Base-by-base conservation (phyloP, 2,329 filamentous ascomycete species). In the Alternaria brassicicola region DNA sequence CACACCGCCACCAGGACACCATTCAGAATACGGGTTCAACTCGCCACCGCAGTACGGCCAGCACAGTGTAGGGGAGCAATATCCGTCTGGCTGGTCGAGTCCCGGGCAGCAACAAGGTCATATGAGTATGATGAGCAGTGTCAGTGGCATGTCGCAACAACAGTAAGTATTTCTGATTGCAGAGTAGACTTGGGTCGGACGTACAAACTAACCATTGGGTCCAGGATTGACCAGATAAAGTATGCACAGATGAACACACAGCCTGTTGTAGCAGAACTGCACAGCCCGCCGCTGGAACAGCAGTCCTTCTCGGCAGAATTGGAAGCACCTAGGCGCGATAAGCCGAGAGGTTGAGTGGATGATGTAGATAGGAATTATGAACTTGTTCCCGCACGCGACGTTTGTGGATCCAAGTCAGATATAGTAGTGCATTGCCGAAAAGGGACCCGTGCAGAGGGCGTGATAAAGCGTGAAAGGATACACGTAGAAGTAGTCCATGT, bases 281-380 rank as follows among this genome's bases (percentile, higher is more conserved):
- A 65, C 23, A 68, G 64, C 23, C 69, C 71, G 8, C 42, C 60
- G 33, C 65, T 64, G 17, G 63, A 55, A 26, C 63, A 69, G 45
- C 61, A 70, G 33, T 52, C 49, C 15, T 73, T 69, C 41, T 57
- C 66, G 10, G 68, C 64, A 3, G 72, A 74, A 41, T 39, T 75
- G 46, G 71, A 72, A 30, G 72, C 65, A 17, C 55, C 64, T 47
- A 28, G 23, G n/a, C 52, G 47, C 10, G 63, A 65, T 46, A 48
- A 61, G 45, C 17, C 25, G 31, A n/a, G n/a, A 10, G 38, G 25
- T 33, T 49, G 54, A 46, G 30, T 4, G 30, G 17, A 21, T 47
- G 51, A 31, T 39, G 26, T 21, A 33, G 39, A 30, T 33, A 39
- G 48, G n/a, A 21, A 33, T 30, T 42, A 33, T 47, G 28, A 47